Percentiles rank a stretch among this genome's conserved stretches.
Conservation (phyloP, 257 asterid genomes). For the Solanum lycopersicoides region DNA sequence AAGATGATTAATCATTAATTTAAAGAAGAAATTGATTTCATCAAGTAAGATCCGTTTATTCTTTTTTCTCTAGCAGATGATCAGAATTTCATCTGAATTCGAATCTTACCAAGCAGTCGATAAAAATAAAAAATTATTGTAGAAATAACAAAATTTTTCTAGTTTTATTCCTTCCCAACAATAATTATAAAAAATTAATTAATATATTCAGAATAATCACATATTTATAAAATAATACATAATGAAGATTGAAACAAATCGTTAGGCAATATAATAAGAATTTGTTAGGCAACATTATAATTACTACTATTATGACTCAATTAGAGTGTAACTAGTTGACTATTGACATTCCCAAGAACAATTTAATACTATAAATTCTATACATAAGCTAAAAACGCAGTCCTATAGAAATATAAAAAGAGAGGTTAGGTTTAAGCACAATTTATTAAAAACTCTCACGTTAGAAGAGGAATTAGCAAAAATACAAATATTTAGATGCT, state of each 20-base stretch:
- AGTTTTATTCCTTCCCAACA: too few species aligned
- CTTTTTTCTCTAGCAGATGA: neutral
- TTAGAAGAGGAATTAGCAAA: neutral
- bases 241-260: neutral
- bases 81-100: too few species aligned
- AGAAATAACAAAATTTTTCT: too few species aligned
- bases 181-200: too few species aligned
- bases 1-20: neutral
- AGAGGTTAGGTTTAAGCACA: neutral
- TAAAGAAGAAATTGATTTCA: too few species aligned
- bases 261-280: neutral
- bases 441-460: neutral
- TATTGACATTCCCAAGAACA: neutral
- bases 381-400: neutral
- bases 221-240: neutral
- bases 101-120: too few species aligned
- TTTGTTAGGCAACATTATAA: neutral
- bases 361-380: neutral
- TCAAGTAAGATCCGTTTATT: neutral
- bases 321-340: neutral
- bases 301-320: neutral
- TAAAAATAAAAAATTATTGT: too few species aligned
- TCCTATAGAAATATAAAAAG: neutral
- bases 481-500: neutral
- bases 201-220: too few species aligned